These are phyloP conservation scores for Elongisporangium prolatum DNA, from an alignment of 352 stramenopile genomes.

Conservation along the genomic window DNA sequence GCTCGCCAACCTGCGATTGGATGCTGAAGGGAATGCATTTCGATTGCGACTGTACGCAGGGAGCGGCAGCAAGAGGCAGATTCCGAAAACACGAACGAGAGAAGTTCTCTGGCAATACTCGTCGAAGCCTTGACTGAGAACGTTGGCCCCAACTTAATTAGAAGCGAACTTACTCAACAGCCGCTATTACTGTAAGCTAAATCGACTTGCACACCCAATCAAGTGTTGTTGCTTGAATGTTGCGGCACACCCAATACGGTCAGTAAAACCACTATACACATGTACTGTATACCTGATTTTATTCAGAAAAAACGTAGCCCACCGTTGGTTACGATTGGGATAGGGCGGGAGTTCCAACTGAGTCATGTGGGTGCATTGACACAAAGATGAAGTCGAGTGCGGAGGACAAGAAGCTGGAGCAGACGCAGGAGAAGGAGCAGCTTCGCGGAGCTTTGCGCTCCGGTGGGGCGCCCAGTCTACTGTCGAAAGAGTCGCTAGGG, in stretches of 20 bases:
- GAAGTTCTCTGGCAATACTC: conserved; percentile 3
- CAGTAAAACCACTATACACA: too few relatives aligned
- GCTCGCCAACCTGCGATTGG: conserved; percentile 9
- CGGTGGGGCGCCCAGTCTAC: conserved; percentile 19
- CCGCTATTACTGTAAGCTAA: too few relatives aligned
- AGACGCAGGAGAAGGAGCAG: conserved; percentile 22
- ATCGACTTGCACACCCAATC: too few relatives aligned
- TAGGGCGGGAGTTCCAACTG: too few relatives aligned
- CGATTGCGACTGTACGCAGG: not conserved
- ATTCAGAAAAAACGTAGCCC: too few relatives aligned
- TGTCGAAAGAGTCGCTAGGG: conserved; percentile 28
- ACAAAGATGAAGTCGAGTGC: conserved; percentile 17
- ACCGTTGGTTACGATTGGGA: too few relatives aligned
- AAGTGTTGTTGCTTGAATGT: too few relatives aligned
- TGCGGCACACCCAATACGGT: too few relatives aligned
- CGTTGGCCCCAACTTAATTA: too few relatives aligned
- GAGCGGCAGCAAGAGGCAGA: not conserved
- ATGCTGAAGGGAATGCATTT: conserved; percentile 1
- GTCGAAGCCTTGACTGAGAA: conserved; percentile 2
- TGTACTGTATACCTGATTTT: too few relatives aligned
- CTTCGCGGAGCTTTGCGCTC: conserved; percentile 26
- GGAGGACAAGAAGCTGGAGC: conserved; percentile 22
- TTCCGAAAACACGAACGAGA: not conserved
- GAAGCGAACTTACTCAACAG: too few relatives aligned
- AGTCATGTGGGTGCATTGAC: too few relatives aligned